A percentile compares a stretch with the other conserved stretches of the same genome.
These are phyloP conservation scores for Pseudocercospora ulei DNA, from an alignment of 2,329 filamentous ascomycete species.

Conservation along the genomic window DNA sequence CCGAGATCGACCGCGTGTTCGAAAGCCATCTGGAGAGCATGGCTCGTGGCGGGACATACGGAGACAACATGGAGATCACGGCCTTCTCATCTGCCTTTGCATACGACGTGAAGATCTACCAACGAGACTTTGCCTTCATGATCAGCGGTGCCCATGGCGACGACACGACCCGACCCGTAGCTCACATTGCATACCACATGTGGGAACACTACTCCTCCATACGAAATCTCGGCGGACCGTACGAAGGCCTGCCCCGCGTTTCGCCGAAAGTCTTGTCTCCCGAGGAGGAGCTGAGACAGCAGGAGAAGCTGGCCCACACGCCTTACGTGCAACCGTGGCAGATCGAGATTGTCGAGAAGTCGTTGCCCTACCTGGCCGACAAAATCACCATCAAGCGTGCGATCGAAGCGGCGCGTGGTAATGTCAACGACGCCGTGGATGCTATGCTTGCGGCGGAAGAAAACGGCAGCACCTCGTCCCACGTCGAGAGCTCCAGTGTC, in stretches of 20 bases:
- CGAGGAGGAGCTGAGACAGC: conserved; percentile 37
- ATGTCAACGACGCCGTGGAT: conserved; percentile 46
- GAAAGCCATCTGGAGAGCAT: conserved; percentile 51
- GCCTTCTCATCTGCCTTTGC: conserved; percentile 55
- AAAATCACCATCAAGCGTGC: conserved; percentile 45
- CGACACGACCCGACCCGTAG: conserved; percentile 30
- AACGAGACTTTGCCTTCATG: conserved; percentile 45
- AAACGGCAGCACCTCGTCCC: conserved; percentile 37
- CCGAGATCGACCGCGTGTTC: conserved; percentile 47
- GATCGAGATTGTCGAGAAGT: conserved; percentile 46
- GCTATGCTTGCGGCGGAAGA: conserved; percentile 45
- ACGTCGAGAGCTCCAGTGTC: conserved; percentile 43
- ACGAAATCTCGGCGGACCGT: conserved; percentile 50
- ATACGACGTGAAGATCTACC: conserved; percentile 55
- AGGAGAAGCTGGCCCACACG: conserved; percentile 34
- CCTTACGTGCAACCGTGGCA: conserved; percentile 47
- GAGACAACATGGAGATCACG: conserved; percentile 57
- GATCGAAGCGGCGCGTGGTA: conserved; percentile 46
- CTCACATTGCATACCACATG: conserved; percentile 45
- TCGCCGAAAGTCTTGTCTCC: conserved; percentile 33
- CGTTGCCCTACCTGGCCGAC: conserved; percentile 45
- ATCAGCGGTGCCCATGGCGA: conserved; percentile 37
- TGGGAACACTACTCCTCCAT: conserved; percentile 61
- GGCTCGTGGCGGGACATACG: conserved; percentile 52
- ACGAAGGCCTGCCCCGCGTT: conserved; percentile 48